Evolutionary conservation across 2,329 filamentous ascomycete genomes (phyloP), one percentile per base, ranked within the genome.

Genomic region (Diaporthe longicolla): DNA sequence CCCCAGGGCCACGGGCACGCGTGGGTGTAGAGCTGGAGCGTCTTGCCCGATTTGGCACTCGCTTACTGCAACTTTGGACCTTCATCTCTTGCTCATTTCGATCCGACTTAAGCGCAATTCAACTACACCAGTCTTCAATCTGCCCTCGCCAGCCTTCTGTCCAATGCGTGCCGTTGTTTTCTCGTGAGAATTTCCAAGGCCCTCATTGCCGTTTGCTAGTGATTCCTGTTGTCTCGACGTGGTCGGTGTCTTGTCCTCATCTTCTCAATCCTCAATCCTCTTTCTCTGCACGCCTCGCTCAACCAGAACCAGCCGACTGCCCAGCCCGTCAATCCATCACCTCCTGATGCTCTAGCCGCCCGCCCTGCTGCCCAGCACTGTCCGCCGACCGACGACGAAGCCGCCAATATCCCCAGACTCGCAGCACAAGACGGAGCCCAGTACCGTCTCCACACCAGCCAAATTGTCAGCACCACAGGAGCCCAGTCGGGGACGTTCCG

Each of bases 391-490:
- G 32, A 37, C 63, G 48, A 55, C 70, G 70, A 71, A 65, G 37
- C 52, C 35, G 21, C 43, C 70, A 37, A 61, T 45, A 59, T 19
- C 37, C 55, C 43, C 70, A 70, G 32, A n/a, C 35, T 57, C 52
- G 70, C 65, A 66, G 50, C 70, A 70, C 69, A 65, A 69, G 72
- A 76, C 74, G 74, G 70, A 75, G 52, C 70, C 52, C 61, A 72
- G 66, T 70, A 65, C 73, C 71, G 71, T 71, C 71, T 68, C 72
- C 72, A 76, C 79, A 79, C 79, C 82, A 83, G 82, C 82, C 86
- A 89, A 83, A 84, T 85, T 87, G 87, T 88, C 85, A 81, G 82
- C 83, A 78, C 81, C 80, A 79, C 84, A 82, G 81, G 83, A 85
- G 77, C 78, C 82, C 79, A 83, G 81, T 81, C 81, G 84, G 82